Conservation (phyloP, 345 rosid species). For the Mercurialis annua region DNA sequence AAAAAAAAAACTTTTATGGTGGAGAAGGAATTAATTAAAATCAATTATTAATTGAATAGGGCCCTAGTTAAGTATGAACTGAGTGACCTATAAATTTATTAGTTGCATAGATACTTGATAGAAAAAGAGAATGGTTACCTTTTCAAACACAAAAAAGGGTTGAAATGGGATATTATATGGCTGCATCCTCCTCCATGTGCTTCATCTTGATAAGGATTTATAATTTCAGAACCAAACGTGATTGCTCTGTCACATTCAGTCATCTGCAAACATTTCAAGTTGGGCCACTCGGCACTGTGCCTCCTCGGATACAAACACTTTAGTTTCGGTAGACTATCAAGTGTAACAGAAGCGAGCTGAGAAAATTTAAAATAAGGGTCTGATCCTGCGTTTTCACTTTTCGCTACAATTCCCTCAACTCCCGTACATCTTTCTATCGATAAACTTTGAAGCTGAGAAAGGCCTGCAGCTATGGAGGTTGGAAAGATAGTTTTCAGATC, state of each 20-base stretch:
- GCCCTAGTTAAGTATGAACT: no score
- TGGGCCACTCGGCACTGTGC: conserved; percentile 18
- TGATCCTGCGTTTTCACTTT: not conserved
- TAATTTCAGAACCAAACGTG: no score
- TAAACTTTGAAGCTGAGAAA: conserved; percentile 14
- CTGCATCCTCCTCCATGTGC: not conserved
- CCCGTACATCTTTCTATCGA: conserved; percentile 9
- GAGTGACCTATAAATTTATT: no score
- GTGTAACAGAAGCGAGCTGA: not conserved
- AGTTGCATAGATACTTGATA: no score
- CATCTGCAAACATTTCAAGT: conserved; percentile 3
- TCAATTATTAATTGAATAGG: no score
- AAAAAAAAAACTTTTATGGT: no score
- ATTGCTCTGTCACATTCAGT: conserved; percentile 10
- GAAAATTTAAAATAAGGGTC: conserved; percentile 14
- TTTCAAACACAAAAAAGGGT: not conserved
- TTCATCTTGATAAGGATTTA: no score
- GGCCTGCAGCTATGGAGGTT: conserved; percentile 3
- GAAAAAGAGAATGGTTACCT: not conserved
- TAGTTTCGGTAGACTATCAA: conserved; percentile 5
- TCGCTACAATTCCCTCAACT: conserved; percentile 22
- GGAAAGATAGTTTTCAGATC: not conserved
- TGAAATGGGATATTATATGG: not conserved
- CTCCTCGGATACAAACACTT: conserved; percentile 7
- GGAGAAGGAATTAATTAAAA: no score